Evolutionary conservation across 768 basidiomycete species (phyloP).

Genomic region (Lyophyllum atratum): DNA sequence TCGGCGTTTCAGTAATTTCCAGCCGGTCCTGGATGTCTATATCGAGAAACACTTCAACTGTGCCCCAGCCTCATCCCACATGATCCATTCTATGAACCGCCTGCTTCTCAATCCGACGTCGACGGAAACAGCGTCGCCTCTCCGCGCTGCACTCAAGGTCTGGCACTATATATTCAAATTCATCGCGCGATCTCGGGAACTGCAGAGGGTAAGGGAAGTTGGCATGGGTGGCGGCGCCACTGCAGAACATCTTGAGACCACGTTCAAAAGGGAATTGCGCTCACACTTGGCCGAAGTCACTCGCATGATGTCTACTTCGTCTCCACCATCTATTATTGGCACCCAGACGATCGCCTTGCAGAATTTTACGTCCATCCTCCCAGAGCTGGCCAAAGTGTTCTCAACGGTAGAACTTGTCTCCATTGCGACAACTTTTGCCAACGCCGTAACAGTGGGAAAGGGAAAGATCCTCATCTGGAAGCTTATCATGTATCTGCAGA

Average conservation of each 20-base stretch:
- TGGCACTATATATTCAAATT: slow-evolving; percentile 98
- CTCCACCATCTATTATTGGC: slow-evolving; percentile 88
- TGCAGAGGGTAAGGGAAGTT: slow-evolving; percentile 81
- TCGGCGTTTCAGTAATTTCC: slow-evolving; percentile 93
- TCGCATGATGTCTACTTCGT: slow-evolving; percentile 80
- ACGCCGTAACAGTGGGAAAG: slow-evolving; percentile 72
- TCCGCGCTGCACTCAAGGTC: slow-evolving; percentile 91
- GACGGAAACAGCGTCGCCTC: slow-evolving; percentile 69
- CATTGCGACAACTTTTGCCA: slow-evolving; percentile 85
- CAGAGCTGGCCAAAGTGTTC: slow-evolving; percentile 83
- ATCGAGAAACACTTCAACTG: slow-evolving; percentile 88
- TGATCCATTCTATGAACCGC: slow-evolving; percentile 86
- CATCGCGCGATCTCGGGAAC: slow-evolving; percentile 84
- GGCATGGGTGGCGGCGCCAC: slow-evolving; percentile 82
- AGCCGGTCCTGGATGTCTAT: slow-evolving; percentile 90
- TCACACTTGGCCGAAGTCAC: slow-evolving; percentile 81
- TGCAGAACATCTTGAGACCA: slow-evolving; percentile 80
- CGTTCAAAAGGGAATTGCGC: slow-evolving; percentile 82
- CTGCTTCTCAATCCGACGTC: slow-evolving; percentile 75
- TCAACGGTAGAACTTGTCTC: slow-evolving; percentile 82
- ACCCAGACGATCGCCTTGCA: slow-evolving; percentile 94
- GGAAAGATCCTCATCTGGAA: slow-evolving; percentile 94
- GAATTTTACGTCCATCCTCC: slow-evolving; percentile 90
- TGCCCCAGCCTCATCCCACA: slow-evolving; percentile 77
- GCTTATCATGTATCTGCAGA: slow-evolving; percentile 89